Conservation (phyloP, 2,329 filamentous ascomycete species). For the Ustilaginoidea virens region DNA sequence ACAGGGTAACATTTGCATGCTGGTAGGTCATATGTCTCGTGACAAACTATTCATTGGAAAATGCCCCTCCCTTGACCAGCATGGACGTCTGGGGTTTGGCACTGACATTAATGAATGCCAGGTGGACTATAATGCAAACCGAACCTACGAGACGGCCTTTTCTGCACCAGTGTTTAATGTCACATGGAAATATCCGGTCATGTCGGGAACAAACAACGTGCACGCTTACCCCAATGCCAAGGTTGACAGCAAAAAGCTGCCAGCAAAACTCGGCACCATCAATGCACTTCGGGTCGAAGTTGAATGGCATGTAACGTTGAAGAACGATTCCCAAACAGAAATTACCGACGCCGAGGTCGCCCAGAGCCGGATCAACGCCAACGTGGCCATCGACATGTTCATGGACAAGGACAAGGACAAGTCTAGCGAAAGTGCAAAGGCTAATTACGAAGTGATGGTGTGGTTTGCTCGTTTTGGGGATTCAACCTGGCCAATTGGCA, state of each 20-base stretch:
- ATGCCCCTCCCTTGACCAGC: too few relatives aligned
- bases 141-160: constrained; percentile 28
- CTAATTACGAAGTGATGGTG: constrained; percentile 40
- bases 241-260: constrained; percentile 27
- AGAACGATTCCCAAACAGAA: constrained; percentile 19
- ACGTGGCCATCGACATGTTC: constrained; percentile 45
- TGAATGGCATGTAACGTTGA: constrained; percentile 32
- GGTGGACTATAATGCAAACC: constrained; percentile 18
- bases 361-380: constrained; percentile 28
- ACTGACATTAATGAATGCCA: constrained; percentile 1
- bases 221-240: constrained; percentile 40
- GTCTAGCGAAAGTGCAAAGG: constrained; percentile 23
- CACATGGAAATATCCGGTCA: constrained; percentile 33
- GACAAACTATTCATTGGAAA: too few relatives aligned
- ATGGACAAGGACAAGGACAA: constrained; percentile 27
- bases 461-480: constrained; percentile 34
- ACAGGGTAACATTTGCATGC: constrained; percentile 31
- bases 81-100: too few relatives aligned
- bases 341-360: constrained; percentile 20
- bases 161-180: constrained; percentile 33
- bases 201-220: constrained; percentile 21
- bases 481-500: constrained; percentile 32
- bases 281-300: constrained; percentile 26
- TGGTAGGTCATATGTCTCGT: constrained; percentile 28
- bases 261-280: constrained; percentile 23